These are phyloP conservation scores for Hypoxylon sp. DNA, from an alignment of 2,329 filamentous ascomycete species.

Conservation along the genomic window DNA sequence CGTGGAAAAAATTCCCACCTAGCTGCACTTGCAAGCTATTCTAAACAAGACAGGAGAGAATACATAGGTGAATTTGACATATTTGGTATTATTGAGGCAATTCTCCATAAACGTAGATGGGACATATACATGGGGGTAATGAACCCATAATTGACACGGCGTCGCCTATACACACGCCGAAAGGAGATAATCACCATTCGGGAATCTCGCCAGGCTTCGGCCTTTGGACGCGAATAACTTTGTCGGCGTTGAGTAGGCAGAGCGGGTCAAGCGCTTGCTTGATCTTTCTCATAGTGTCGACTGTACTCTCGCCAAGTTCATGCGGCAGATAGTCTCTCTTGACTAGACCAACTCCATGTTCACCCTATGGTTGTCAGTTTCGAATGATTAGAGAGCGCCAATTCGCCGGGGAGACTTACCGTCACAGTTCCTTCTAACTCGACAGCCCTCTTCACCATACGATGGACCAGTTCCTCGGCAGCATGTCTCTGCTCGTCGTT, in stretches of 20 bases:
- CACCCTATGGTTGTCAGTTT: slow-evolving; percentile 65
- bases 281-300: slow-evolving; percentile 88
- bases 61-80: slow-evolving; percentile 14
- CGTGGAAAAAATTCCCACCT: neutral
- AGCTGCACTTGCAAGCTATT: slow-evolving; percentile 17
- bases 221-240: slow-evolving; percentile 74
- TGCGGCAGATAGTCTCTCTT: slow-evolving; percentile 87
- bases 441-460: slow-evolving; percentile 88
- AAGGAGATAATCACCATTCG: slow-evolving; percentile 57
- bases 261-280: slow-evolving; percentile 86
- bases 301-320: slow-evolving; percentile 80
- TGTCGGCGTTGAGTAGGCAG: slow-evolving; percentile 78
- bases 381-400: neutral
- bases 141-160: neutral
- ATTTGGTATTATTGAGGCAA: slow-evolving; percentile 12
- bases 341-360: slow-evolving; percentile 86
- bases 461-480: slow-evolving; percentile 80
- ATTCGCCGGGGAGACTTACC: slow-evolving; percentile 55
- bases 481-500: slow-evolving; percentile 76
- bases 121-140: slow-evolving; percentile 34
- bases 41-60: slow-evolving; percentile 5
- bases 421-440: slow-evolving; percentile 89
- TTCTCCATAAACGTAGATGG: slow-evolving; percentile 7
- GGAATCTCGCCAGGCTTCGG: slow-evolving; percentile 64
- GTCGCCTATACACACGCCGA: slow-evolving; percentile 17